Percentiles rank a stretch among this genome's conserved stretches.
phyloP scores from a whole-genome alignment of 192 early-diverging fungal species.

The Linnemannia elongata region DNA sequence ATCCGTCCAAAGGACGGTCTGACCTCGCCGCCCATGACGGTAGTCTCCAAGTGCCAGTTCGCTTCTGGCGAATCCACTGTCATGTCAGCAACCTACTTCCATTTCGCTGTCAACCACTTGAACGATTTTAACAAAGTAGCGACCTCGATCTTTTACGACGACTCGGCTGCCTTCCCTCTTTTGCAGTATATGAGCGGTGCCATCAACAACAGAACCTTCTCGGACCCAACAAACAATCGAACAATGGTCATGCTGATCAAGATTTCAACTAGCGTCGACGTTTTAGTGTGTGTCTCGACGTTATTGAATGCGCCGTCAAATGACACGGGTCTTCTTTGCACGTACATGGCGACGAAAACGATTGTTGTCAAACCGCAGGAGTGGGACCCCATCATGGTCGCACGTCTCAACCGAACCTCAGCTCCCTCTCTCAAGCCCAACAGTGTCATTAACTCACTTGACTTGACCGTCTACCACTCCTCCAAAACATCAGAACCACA shows the following conservation, averaged over 20 bases:
- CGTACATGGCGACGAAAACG: not conserved
- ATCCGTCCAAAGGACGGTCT: slow-evolving; percentile 15
- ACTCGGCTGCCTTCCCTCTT: slow-evolving; percentile 7
- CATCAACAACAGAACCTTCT: slow-evolving; percentile 14
- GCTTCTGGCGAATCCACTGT: not conserved
- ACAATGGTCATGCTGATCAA: slow-evolving; percentile 4
- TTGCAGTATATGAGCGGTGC: slow-evolving; percentile 9
- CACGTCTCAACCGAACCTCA: not conserved
- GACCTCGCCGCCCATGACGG: not conserved
- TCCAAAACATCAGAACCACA: not conserved
- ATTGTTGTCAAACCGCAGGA: slow-evolving; percentile 12
- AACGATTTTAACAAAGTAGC: slow-evolving; percentile 15
- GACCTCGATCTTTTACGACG: slow-evolving; percentile 9
- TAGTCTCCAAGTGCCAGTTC: slow-evolving; percentile 5
- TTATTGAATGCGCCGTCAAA: not conserved
- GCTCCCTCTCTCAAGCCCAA: not conserved
- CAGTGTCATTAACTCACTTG: not conserved
- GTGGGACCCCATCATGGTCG: not conserved
- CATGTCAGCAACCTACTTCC: not conserved
- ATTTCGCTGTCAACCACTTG: slow-evolving; percentile 12
- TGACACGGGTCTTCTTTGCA: slow-evolving; percentile 21
- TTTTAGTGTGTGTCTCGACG: slow-evolving; percentile 4
- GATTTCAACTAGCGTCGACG: not conserved
- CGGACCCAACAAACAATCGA: slow-evolving; percentile 6
- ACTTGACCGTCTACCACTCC: slow-evolving; percentile 7